A percentile compares a stretch with the other conserved stretches of the same genome.
Evolutionary conservation across 345 rosid species (phyloP).

Genomic region (Populus ilicifolia): DNA sequence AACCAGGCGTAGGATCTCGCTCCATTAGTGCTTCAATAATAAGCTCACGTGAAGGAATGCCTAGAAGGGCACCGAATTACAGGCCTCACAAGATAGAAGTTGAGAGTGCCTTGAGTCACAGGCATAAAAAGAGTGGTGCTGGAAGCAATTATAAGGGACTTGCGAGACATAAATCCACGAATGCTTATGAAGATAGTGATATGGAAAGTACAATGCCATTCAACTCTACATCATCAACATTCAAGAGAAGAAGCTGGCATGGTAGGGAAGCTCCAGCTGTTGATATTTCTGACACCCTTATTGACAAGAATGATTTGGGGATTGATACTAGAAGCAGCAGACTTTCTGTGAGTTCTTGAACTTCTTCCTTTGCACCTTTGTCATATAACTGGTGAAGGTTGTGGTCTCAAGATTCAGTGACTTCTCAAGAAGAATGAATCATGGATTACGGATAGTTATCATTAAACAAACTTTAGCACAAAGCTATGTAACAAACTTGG

Average conservation of each 20-base stretch:
- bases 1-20: background rate
- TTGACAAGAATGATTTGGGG: conserved; percentile 33
- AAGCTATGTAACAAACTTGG: too few relatives aligned
- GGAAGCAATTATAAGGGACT: conserved; percentile 15
- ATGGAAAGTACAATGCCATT: conserved; percentile 33
- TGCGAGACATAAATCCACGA: conserved; percentile 18
- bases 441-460: too few relatives aligned
- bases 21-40: conserved; percentile 1
- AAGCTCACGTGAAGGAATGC: background rate
- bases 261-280: conserved; percentile 23
- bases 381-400: background rate
- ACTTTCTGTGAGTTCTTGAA: conserved; percentile 27
- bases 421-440: too few relatives aligned
- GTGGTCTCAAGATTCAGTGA: background rate
- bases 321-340: conserved; percentile 11
- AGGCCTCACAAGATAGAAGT: conserved; percentile 7
- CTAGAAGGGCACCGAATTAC: background rate
- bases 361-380: background rate
- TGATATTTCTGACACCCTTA: conserved; percentile 27
- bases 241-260: conserved; percentile 50
- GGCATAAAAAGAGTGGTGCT: conserved; percentile 10
- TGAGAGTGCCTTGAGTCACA: conserved; percentile 2
- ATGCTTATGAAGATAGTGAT: conserved; percentile 33
- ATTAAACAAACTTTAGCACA: too few relatives aligned
- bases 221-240: conserved; percentile 14